Evolutionary conservation across 1,139 yeast genomes (phyloP).

Genomic region (Kodamaea suecica): DNA sequence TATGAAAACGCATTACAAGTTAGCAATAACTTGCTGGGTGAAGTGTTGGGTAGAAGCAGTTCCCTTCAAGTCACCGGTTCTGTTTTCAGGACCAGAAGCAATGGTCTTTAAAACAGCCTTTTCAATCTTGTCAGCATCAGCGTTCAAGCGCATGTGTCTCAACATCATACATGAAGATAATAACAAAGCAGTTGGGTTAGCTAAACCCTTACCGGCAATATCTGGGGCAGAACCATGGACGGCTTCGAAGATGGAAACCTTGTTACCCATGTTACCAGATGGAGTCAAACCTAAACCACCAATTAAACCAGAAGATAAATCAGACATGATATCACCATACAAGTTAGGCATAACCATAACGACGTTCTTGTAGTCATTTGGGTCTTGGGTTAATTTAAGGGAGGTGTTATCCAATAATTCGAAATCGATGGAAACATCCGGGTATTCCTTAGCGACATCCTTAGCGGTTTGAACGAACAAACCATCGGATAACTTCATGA

Average conservation of each 20-base stretch:
- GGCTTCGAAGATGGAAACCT: conserved; percentile 96
- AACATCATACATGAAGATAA: conserved; percentile 97
- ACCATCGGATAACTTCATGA: conserved; percentile 98
- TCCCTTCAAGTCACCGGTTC: conserved; percentile 97
- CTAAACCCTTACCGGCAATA: conserved; percentile 93
- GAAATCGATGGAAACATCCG: conserved; percentile 75
- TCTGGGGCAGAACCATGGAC: conserved; percentile 99
- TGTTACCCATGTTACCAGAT: conserved; percentile 98
- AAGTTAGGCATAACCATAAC: conserved; percentile 99
- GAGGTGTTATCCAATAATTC: conserved; percentile 97
- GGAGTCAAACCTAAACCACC: conserved; percentile 99
- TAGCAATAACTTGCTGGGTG: conserved; percentile 63
- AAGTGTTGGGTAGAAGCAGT: conserved; percentile 82
- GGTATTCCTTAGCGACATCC: conserved; percentile 87
- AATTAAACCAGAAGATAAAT: conserved; percentile 91
- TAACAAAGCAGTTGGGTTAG: conserved; percentile 96
- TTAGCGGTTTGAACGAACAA: conserved; percentile 89
- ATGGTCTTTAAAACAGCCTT: conserved; percentile 86
- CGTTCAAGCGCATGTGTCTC: conserved; percentile 90
- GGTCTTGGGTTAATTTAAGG: conserved; percentile 84
- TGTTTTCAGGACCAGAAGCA: conserved; percentile 88
- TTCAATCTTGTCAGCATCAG: conserved; percentile 80
- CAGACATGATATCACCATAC: conserved; percentile 98
- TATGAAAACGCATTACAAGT: conserved; percentile 36
- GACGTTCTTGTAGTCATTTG: conserved; percentile 69